Base-by-base conservation (phyloP, 129 eudicot genomes). In the Oenanthe sinensis region DNA sequence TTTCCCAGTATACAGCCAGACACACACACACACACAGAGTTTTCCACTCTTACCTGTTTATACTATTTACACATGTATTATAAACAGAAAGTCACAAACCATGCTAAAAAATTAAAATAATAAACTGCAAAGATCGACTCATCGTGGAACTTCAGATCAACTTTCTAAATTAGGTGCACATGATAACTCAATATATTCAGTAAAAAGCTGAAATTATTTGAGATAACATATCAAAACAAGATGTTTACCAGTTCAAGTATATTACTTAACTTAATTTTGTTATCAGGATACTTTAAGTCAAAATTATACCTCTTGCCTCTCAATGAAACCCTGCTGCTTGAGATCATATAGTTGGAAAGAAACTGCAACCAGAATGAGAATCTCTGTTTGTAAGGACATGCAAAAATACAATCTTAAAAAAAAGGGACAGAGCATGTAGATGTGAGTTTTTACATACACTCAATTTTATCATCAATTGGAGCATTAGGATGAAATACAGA, bases 401-500 rank as follows among this genome's bases (percentile, higher is more conserved):
- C n/a, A 70, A 70, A 14, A 19, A 20, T 70, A 14, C 24, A 14
- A 37, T 42, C 36, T 39, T 46, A 28, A 76, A 55, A 73, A 20
- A 49, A 74, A 50, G 40, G 8, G 52, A 70, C 54, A 49, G 24
- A 26, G 28, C 49, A 71, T 49, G 33, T 17, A 50, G 26, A 28
- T 43, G 40, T 71, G 11, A 82, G 52, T 39, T 73, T 78, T 43
- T 72, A 54, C 89, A 43, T 83, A 93, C 98, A 93, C 58, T 93
- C 91, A 67, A 93, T 91, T 87, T 93, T 93, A 80, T 91, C 97
- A 77, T 91, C 97, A 47, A 91, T 85, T 47, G 94, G 98, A 72
- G 98, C 98, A 82, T 91, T 88, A 42, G 98, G 98, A 82, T 90
- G 96, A 84, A 93, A 93, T 74, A 93, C 98, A 60, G 98, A 93